Evolutionary conservation across 805 yeast species (phyloP).

Genomic region (Candida ipomoeae): DNA sequence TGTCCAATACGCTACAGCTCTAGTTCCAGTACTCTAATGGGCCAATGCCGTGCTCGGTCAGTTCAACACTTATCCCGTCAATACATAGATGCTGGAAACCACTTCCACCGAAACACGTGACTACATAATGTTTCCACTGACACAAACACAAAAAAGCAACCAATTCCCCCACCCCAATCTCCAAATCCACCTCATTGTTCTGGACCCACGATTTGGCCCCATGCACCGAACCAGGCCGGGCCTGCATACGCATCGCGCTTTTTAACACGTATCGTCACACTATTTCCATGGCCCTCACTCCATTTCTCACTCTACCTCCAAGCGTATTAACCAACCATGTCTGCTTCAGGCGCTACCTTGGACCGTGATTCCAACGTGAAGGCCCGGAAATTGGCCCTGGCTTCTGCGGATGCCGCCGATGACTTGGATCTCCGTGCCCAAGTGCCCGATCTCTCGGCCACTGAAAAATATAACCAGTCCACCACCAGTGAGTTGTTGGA

Average conservation of each 20-base stretch:
- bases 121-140: too few species aligned
- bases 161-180: too few species aligned
- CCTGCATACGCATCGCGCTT: slow-evolving; percentile 3
- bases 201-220: too few species aligned
- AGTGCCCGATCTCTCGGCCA: slow-evolving; percentile 12
- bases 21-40: neutral
- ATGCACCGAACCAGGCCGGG: neutral
- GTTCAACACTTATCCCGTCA: neutral
- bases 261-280: slow-evolving; percentile 8
- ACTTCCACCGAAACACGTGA: neutral
- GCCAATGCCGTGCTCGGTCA: neutral
- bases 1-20: too few species aligned
- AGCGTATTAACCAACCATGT: slow-evolving; percentile 9
- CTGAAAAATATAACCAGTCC: slow-evolving; percentile 15
- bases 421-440: neutral
- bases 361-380: slow-evolving; percentile 6
- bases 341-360: slow-evolving; percentile 16
- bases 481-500: slow-evolving; percentile 21
- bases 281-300: neutral
- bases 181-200: too few species aligned
- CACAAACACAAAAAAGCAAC: too few species aligned
- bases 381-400: slow-evolving; percentile 3
- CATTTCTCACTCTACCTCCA: neutral
- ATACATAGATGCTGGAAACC: too few species aligned
- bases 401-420: neutral